Evolutionary conservation across 2,329 filamentous ascomycete genomes (phyloP), one percentile per base, ranked within the genome.

Genomic region (Clonostachys byssicola): DNA sequence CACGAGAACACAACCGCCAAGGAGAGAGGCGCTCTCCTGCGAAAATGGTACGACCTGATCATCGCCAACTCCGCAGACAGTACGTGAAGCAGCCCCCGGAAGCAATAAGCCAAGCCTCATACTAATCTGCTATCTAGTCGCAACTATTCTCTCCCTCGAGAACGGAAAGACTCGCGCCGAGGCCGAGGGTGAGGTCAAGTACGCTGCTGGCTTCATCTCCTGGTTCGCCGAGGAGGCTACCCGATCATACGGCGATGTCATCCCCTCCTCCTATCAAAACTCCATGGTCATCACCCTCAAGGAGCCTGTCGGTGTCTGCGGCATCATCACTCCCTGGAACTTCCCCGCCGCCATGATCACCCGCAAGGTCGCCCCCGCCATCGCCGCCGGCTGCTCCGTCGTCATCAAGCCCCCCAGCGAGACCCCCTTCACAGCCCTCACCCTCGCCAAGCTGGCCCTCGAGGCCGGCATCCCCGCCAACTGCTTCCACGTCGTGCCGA

Each of bases 361-460:
- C 8, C 56, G 68, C 36, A 71, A 72, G 48, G 58, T 63, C 17
- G 66, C 61, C 3, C 61, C 78, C 2, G 78, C 75, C 5, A 68
- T 88, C 34, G 85, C 85, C 34, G 83, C 83, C 18, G 85, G 85
- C 34, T 88, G 85, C 63, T 86, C 83, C 4, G 78, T 88, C 78
- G 89, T 96, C 1, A 82, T 83, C 53, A 96, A 96, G 68, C 85
- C 89, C 20, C 89, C 91, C 2, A 84, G 85, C 40, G 90, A 95
- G 71, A 94, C 91, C 3, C 91, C 91, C 0, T 90, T 92, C 63
- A 92, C 89, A 23, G 81, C 89, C 1, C 83, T 92, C 41, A 90
- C 91, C 4, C 66, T 95, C 18, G 88, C 87, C 3, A 89, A 94
- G 65, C 79, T 95, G 35, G 88, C 84, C 6, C 78, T 86, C 57